Conservation (phyloP, 169 alveolate species). For the Condylostoma magnum region DNA sequence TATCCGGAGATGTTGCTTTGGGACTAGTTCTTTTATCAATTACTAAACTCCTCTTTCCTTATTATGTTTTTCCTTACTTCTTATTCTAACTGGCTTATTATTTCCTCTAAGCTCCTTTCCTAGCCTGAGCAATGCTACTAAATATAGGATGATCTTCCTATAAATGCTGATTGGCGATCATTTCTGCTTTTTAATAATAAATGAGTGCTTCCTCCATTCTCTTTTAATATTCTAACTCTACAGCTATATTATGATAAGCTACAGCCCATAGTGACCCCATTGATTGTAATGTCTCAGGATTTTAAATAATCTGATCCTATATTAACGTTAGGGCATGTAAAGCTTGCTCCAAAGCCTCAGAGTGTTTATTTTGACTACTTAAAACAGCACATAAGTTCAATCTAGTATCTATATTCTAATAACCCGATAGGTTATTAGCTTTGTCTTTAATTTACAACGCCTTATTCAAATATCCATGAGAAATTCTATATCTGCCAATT, state of each 20-base stretch:
- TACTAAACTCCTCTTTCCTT: too few relatives aligned
- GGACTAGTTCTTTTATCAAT: too few relatives aligned
- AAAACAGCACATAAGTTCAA: constrained; percentile 73
- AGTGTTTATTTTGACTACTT: constrained; percentile 58
- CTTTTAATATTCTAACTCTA: constrained; percentile 42
- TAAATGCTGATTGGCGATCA: not conserved
- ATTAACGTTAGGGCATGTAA: constrained; percentile 64
- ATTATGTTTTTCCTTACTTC: not conserved
- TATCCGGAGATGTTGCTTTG: too few relatives aligned
- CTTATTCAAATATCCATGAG: constrained; percentile 53
- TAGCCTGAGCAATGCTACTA: not conserved
- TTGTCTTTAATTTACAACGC: constrained; percentile 62
- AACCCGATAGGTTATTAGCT: too few relatives aligned
- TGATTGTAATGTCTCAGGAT: too few relatives aligned
- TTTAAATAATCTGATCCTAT: constrained; percentile 49
- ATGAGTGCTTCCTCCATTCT: constrained; percentile 20
- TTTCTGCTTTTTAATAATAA: constrained; percentile 13
- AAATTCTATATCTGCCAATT: constrained; percentile 54
- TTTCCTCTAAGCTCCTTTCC: not conserved
- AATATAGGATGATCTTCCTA: not conserved
- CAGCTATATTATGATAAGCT: constrained; percentile 57
- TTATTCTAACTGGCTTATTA: not conserved
- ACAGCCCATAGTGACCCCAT: too few relatives aligned
- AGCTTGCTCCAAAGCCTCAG: constrained; percentile 64
- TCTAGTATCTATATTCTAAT: constrained; percentile 68